phyloP scores from a whole-genome alignment of 306 rosid genomes.

The Malus asiatica region DNA sequence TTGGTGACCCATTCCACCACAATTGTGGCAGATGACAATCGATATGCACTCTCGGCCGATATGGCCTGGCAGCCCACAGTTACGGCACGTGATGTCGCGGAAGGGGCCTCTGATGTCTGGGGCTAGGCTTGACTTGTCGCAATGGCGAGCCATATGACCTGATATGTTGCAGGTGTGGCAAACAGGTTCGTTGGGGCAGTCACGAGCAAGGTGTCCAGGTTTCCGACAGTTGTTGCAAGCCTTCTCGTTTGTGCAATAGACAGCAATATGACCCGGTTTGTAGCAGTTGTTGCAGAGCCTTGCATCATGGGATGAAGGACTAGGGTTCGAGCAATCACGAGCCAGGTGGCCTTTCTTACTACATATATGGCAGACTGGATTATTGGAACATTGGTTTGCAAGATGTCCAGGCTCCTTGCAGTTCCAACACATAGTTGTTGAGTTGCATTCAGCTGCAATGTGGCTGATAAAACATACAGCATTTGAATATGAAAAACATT shows the following conservation, averaged over 20 bases:
- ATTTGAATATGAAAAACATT: background rate
- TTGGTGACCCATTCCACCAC: constrained; percentile 23
- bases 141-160: constrained; percentile 17
- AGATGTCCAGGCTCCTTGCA: constrained; percentile 24
- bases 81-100: background rate
- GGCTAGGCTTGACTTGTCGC: background rate
- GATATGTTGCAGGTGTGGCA: constrained; percentile 21
- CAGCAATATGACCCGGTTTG: constrained; percentile 24
- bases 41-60: constrained; percentile 10
- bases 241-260: constrained; percentile 9
- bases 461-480: constrained; percentile 5
- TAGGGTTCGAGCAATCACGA: constrained; percentile 5
- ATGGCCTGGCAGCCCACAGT: constrained; percentile 8
- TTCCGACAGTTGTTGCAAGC: constrained; percentile 14
- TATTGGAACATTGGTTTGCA: constrained; percentile 16
- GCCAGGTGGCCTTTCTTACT: constrained; percentile 26
- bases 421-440: constrained; percentile 19
- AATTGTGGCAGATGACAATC: constrained; percentile 12
- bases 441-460: constrained; percentile 20
- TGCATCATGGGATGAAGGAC: constrained; percentile 2
- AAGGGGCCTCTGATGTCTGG: constrained; percentile 5
- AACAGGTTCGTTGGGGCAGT: constrained; percentile 15
- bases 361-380: constrained; percentile 10
- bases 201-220: constrained; percentile 22
- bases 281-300: constrained; percentile 24